Percentiles rank a stretch among this genome's conserved stretches.
These are phyloP conservation scores for Colletotrichum magnum DNA, from an alignment of 2,329 filamentous ascomycete genomes.

Conservation along the genomic window DNA sequence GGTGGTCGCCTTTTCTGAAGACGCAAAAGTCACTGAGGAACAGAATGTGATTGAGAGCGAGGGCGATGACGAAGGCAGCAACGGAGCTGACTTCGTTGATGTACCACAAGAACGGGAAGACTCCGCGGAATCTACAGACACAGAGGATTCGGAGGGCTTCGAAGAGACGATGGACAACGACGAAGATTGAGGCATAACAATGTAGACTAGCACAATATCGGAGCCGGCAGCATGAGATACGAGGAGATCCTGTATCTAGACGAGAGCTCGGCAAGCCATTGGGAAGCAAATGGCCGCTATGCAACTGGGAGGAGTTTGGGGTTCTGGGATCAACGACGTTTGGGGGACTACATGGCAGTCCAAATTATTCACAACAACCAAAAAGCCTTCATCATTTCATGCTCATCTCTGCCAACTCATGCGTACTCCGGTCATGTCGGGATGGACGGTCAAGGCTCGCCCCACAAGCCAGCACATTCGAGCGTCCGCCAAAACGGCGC, in stretches of 20 bases:
- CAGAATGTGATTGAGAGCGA: background rate
- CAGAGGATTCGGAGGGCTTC: conserved; percentile 36
- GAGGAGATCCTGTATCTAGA: conserved; percentile 2
- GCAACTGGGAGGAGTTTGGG: conserved; percentile 7
- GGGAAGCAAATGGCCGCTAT: conserved; percentile 12
- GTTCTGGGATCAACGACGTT: background rate
- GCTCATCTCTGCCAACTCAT: conserved; percentile 26
- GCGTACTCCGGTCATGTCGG: conserved; percentile 16
- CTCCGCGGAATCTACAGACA: conserved; percentile 22
- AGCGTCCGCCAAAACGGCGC: conserved; percentile 26
- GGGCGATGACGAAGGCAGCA: background rate
- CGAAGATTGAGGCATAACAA: conserved; percentile 1
- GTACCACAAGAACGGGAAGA: conserved; percentile 23
- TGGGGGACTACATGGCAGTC: no score
- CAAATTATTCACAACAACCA: no score
- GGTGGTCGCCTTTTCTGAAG: conserved; percentile 74
- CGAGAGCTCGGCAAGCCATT: background rate
- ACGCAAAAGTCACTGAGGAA: conserved; percentile 50
- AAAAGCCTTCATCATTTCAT: background rate
- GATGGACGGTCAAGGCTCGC: conserved; percentile 16
- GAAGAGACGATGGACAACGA: conserved; percentile 38
- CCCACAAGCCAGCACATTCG: conserved; percentile 33
- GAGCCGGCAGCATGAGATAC: background rate
- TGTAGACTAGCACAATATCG: conserved; percentile 14
- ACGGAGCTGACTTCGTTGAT: conserved; percentile 23